A percentile compares a stretch with the other conserved stretches of the same genome.
These are phyloP conservation scores for Bryum argenteum DNA, from an alignment of 225 moss, liverwort and hornwort species.

Conservation along the genomic window DNA sequence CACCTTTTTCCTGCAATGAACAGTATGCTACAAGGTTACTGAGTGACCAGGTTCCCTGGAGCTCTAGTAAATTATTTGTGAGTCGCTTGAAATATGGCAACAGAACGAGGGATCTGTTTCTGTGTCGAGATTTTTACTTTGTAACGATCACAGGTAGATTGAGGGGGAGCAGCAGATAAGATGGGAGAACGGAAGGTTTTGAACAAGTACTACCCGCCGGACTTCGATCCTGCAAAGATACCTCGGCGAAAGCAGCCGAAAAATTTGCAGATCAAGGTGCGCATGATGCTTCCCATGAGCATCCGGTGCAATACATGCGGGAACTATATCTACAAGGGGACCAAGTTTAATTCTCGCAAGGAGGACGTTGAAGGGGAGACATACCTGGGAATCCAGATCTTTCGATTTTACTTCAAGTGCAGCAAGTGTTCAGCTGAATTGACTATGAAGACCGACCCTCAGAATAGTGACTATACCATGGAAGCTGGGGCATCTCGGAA, in stretches of 20 bases:
- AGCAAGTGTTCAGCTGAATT: slow-evolving; percentile 84
- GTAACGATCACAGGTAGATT: not conserved
- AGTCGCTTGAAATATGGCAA: no score
- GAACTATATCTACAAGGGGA: slow-evolving; percentile 90
- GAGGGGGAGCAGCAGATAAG: slow-evolving; percentile 31
- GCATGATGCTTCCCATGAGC: slow-evolving; percentile 96
- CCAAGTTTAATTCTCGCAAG: slow-evolving; percentile 88
- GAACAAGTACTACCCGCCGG: slow-evolving; percentile 87
- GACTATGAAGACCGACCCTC: slow-evolving; percentile 89
- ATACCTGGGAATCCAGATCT: slow-evolving; percentile 81
- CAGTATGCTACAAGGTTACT: not conserved
- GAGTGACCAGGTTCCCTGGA: not conserved
- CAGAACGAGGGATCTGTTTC: no score
- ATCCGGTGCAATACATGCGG: slow-evolving; percentile 87
- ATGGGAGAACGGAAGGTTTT: slow-evolving; percentile 87
- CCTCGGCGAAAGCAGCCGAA: slow-evolving; percentile 80
- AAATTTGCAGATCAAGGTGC: slow-evolving; percentile 83
- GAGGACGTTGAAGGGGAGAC: slow-evolving; percentile 79
- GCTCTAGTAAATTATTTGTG: not conserved
- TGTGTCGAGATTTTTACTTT: no score
- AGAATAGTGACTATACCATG: slow-evolving; percentile 88
- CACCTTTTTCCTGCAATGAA: slow-evolving; percentile 44
- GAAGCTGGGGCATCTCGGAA: slow-evolving; percentile 86
- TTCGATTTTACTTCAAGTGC: slow-evolving; percentile 87
- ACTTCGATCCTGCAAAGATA: slow-evolving; percentile 89